Percentiles rank a stretch among this genome's conserved stretches.
Conservation (phyloP, 1,139 yeast species). For the Hansenula lynferdii region DNA sequence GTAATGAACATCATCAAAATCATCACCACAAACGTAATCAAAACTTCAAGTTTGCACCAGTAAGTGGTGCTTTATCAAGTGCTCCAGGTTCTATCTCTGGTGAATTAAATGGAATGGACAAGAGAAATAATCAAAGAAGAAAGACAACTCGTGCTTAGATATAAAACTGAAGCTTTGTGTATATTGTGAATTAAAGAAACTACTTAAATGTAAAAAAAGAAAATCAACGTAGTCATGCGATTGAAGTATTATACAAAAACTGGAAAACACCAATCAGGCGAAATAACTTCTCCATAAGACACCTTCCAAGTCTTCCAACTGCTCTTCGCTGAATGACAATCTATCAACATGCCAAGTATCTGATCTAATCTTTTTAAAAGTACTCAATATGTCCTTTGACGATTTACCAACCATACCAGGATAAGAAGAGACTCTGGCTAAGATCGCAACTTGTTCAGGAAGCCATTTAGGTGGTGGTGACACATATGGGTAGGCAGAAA, state of each 20-base stretch:
- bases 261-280: conserved; percentile 39
- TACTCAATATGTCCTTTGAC: conserved; percentile 77
- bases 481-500: conserved; percentile 84
- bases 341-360: conserved; percentile 97
- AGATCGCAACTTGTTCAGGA: conserved; percentile 63
- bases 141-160: conserved; percentile 15
- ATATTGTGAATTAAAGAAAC: conserved; percentile 1
- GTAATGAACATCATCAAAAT: conserved; percentile 15
- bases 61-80: conserved; percentile 25
- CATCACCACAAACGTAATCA: conserved; percentile 22
- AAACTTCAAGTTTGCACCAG: conserved; percentile 26
- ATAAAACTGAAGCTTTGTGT: background rate
- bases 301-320: conserved; percentile 90
- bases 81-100: conserved; percentile 29
- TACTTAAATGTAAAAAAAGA: background rate
- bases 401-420: conserved; percentile 81
- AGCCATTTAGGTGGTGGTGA: conserved; percentile 95
- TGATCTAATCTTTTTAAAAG: conserved; percentile 87
- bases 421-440: conserved; percentile 56
- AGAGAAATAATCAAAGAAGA: conserved; percentile 19
- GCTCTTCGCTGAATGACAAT: conserved; percentile 67
- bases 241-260: too few relatives aligned
- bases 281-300: conserved; percentile 92
- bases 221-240: too few relatives aligned
- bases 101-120: conserved; percentile 29